Evolutionary conservation across 139 green algal species (phyloP).

Genomic region (Coelastrella sp.): DNA sequence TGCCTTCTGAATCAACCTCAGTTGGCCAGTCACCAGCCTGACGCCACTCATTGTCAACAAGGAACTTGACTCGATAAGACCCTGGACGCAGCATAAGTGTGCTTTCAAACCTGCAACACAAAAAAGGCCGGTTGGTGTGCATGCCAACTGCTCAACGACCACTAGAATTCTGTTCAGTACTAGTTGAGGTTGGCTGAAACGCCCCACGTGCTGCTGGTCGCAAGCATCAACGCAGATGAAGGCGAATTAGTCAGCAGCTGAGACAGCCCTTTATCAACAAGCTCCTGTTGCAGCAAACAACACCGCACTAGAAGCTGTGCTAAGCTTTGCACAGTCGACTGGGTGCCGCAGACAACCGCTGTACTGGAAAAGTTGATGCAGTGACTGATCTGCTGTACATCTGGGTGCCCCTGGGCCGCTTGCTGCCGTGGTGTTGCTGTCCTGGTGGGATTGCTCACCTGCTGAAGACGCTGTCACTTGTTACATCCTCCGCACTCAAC

Average conservation of each 20-base stretch:
- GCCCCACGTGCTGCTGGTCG: too few species aligned
- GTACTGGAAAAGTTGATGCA: too few species aligned
- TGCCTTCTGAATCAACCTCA: constrained; percentile 52
- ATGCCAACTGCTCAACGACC: too few species aligned
- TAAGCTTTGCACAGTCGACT: not conserved
- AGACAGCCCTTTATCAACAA: too few species aligned
- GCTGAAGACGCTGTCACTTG: constrained; percentile 62
- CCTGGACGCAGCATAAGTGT: constrained; percentile 54
- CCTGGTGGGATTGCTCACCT: constrained; percentile 2
- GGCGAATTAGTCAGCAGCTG: too few species aligned
- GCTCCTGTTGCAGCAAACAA: not conserved
- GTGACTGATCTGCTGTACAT: too few species aligned
- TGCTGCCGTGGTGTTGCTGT: not conserved
- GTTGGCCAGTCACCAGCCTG: constrained; percentile 64
- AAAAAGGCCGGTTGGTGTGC: not conserved
- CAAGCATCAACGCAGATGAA: not conserved
- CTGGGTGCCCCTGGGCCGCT: too few species aligned
- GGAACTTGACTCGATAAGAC: constrained; percentile 67
- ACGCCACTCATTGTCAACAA: constrained; percentile 64
- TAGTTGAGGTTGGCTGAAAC: too few species aligned
- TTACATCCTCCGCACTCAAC: constrained; percentile 61
- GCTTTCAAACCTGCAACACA: constrained; percentile 38
- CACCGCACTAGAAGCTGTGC: not conserved
- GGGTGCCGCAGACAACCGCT: too few species aligned
- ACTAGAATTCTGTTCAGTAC: too few species aligned